These are phyloP conservation scores for Fusarium secorum DNA, from an alignment of 2,329 filamentous ascomycete genomes.

Conservation along the genomic window DNA sequence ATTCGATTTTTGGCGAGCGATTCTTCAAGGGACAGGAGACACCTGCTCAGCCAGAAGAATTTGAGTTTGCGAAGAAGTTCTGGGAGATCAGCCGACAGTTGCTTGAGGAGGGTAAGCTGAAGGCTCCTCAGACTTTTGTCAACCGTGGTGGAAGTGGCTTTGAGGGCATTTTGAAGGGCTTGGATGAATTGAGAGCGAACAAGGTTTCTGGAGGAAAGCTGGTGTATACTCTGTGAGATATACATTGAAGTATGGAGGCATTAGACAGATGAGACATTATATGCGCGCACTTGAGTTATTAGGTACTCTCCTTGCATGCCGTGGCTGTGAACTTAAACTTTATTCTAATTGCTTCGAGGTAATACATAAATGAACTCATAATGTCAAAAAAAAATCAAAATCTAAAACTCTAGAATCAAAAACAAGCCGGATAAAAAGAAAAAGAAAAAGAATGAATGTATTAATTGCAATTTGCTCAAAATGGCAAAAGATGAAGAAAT, in stretches of 20 bases:
- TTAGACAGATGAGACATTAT: background rate
- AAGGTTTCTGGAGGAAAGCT: conserved; percentile 7
- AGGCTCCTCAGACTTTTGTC: background rate
- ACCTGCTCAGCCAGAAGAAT: background rate
- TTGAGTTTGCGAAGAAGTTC: conserved; percentile 10
- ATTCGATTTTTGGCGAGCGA: conserved; percentile 13
- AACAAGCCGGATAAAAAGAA: background rate
- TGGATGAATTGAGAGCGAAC: conserved; percentile 4
- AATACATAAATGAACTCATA: background rate
- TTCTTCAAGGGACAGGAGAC: background rate
- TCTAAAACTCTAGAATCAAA: too few species aligned
- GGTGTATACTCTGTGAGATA: conserved; percentile 6
- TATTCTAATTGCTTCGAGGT: background rate
- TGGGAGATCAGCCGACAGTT: conserved; percentile 4
- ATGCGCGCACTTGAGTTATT: background rate
- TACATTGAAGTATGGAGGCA: background rate
- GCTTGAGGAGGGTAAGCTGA: background rate
- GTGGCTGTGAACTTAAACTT: background rate
- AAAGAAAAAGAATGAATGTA: too few species aligned
- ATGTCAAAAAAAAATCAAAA: background rate
- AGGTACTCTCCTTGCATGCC: too few species aligned
- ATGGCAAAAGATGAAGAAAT: background rate
- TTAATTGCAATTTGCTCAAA: background rate
- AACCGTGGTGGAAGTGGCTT: background rate
- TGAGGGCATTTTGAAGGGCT: background rate